Evolutionary conservation across 1,284 basidiomycete species (phyloP), one percentile per base, ranked within the genome.

Genomic region (Tilletia setariae): DNA sequence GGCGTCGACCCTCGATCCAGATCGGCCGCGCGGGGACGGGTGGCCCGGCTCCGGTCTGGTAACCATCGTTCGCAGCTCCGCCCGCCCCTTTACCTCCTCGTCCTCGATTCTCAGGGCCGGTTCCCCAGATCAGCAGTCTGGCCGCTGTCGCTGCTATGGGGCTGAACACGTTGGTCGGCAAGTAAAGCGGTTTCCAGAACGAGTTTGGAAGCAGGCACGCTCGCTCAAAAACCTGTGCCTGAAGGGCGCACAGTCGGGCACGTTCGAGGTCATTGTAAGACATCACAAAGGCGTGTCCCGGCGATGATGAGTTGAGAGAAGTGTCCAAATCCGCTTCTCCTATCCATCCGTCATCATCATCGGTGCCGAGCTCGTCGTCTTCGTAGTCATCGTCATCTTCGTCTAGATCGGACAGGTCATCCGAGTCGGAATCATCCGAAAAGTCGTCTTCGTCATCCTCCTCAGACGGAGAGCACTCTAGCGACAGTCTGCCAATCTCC

Each of bases 111-210:
- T 59, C 53, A 30, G 53, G 53, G 19, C 53, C 53, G 6, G 53
- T 59, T 16, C 53, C 53, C 53, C 53, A 59, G 28, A 59, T 59
- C 8, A 59, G 23, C 53, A 59, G 32, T 13, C 53, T 21, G 11
- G 53, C 53, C 53, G 53, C 53, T 15, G 53, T 59, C 7, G 53
- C 53, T 9, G 53, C 53, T 21, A 59, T 30, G n/a, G 53, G 53
- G 25, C 53, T 59, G 53, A 59, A 59, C 21, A 59, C 53, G 23
- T 21, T 59, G 7, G 53, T 59, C 8, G 53, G 53, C 28, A 59
- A 30, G 23, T 59, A 59, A 19, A 59, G 53, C 53, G 53, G 53
- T 19, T 59, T 59, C 53, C 53, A 59, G 53, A 59, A 59, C 25
- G 53, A 59, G 8, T 59, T 59, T 15, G 53, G 53, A 7, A 59